Evolutionary conservation across 148 eudicot genomes (phyloP).

Genomic region (Chenopodium quinoa): DNA sequence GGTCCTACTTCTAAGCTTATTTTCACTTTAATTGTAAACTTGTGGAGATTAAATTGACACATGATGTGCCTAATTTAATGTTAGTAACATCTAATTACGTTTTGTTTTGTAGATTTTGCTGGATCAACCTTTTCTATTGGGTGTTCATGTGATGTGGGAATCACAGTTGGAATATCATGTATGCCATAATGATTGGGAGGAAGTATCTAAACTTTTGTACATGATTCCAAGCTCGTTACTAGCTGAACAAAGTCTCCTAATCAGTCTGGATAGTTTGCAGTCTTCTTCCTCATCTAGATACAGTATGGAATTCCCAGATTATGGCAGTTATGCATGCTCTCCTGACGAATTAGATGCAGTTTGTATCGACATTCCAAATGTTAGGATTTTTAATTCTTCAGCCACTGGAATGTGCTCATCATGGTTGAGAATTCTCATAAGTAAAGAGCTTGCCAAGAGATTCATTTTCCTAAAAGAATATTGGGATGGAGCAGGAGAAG

Average conservation of each 20-base stretch:
- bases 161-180: slow-evolving; percentile 88
- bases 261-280: slow-evolving; percentile 64
- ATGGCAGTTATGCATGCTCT: slow-evolving; percentile 50
- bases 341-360: slow-evolving; percentile 72
- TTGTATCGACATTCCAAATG: slow-evolving; percentile 62
- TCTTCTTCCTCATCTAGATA: slow-evolving; percentile 45
- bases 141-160: slow-evolving; percentile 84
- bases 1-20: neutral
- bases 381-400: slow-evolving; percentile 52
- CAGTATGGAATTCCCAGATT: slow-evolving; percentile 42
- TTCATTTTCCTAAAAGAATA: slow-evolving; percentile 73
- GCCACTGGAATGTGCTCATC: slow-evolving; percentile 55
- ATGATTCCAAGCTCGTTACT: slow-evolving; percentile 60
- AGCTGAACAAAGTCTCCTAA: slow-evolving; percentile 54
- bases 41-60: neutral
- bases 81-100: neutral
- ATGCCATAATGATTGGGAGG: slow-evolving; percentile 81
- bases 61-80: neutral
- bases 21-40: neutral
- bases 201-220: slow-evolving; percentile 66
- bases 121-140: slow-evolving; percentile 75
- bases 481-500: slow-evolving; percentile 70
- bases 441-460: slow-evolving; percentile 68
- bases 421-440: slow-evolving; percentile 76
- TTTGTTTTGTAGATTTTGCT: slow-evolving; percentile 34